Percentiles rank a stretch among this genome's conserved stretches.
Evolutionary conservation across 352 stramenopile genomes (phyloP).

Genomic region (Globisporangium acanthophoron): DNA sequence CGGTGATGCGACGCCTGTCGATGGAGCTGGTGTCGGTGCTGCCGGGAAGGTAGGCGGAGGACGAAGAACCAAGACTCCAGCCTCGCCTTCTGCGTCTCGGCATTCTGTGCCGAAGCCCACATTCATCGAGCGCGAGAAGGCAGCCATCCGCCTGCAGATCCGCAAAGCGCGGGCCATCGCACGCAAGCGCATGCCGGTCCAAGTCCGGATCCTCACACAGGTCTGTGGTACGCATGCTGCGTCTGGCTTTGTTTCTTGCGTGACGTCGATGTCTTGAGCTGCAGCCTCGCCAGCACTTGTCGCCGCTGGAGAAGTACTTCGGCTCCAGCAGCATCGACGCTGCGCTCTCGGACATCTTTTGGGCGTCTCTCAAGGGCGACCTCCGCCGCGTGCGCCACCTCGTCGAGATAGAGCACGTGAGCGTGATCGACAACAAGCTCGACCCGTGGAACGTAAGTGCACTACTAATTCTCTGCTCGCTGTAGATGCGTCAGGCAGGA

Average conservation of each 20-base stretch:
- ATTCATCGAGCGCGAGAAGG: slow-evolving; percentile 49
- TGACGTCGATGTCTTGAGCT: neutral
- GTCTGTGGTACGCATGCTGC: slow-evolving; percentile 4
- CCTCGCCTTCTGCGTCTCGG: neutral
- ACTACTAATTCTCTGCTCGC: neutral
- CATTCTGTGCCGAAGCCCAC: slow-evolving; percentile 18
- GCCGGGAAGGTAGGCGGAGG: neutral
- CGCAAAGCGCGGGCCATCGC: slow-evolving; percentile 43
- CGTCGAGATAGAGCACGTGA: slow-evolving; percentile 51
- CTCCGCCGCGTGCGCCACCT: slow-evolving; percentile 46
- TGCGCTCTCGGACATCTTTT: slow-evolving; percentile 64
- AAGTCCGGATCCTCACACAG: slow-evolving; percentile 61
- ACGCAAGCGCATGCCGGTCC: slow-evolving; percentile 54
- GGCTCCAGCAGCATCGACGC: slow-evolving; percentile 37
- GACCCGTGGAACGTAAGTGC: slow-evolving; percentile 62
- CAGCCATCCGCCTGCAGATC: slow-evolving; percentile 51
- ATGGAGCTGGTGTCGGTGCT: neutral
- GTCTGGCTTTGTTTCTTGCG: neutral
- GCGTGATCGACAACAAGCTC: slow-evolving; percentile 30
- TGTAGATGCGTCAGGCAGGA: neutral
- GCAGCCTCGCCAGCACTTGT: slow-evolving; percentile 36
- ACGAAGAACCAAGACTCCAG: neutral
- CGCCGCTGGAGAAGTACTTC: slow-evolving; percentile 68
- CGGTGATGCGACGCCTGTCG: neutral
- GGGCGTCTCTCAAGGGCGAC: slow-evolving; percentile 60